Evolutionary conservation across 257 asterid species (phyloP).

Genomic region (Salvia miltiorrhiza): DNA sequence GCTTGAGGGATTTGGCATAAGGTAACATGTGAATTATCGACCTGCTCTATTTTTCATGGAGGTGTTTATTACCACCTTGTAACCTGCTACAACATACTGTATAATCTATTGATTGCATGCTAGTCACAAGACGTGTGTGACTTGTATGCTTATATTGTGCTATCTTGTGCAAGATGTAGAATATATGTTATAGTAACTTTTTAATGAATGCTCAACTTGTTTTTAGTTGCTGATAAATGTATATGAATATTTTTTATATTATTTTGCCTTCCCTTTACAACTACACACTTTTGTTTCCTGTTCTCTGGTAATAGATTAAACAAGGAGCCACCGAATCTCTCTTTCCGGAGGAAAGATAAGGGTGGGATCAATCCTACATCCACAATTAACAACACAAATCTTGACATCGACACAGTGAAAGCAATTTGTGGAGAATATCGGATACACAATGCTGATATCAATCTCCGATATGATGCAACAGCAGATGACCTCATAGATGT

Average conservation of each 20-base stretch:
- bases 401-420: slow-evolving; percentile 95
- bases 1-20: slow-evolving; percentile 97
- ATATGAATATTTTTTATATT: not conserved
- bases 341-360: slow-evolving; percentile 90
- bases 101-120: not conserved
- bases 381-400: slow-evolving; percentile 68
- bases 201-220: not conserved
- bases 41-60: not conserved
- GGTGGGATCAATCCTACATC: slow-evolving; percentile 97
- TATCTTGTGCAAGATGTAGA: not conserved
- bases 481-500: slow-evolving; percentile 98
- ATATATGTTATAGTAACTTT: not conserved
- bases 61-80: not conserved
- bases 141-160: not conserved
- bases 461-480: slow-evolving; percentile 89
- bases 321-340: slow-evolving; percentile 95
- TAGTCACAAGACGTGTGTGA: not conserved
- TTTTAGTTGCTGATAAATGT: not conserved
- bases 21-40: slow-evolving; percentile 42
- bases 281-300: not conserved
- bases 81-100: not conserved
- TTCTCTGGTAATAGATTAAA: slow-evolving; percentile 53
- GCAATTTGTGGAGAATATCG: slow-evolving; percentile 97
- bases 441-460: slow-evolving; percentile 90
- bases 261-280: not conserved